Percentiles rank a stretch among this genome's conserved stretches.
phyloP scores from a whole-genome alignment of 2,329 filamentous ascomycete species.

The Penicillium sp. region DNA sequence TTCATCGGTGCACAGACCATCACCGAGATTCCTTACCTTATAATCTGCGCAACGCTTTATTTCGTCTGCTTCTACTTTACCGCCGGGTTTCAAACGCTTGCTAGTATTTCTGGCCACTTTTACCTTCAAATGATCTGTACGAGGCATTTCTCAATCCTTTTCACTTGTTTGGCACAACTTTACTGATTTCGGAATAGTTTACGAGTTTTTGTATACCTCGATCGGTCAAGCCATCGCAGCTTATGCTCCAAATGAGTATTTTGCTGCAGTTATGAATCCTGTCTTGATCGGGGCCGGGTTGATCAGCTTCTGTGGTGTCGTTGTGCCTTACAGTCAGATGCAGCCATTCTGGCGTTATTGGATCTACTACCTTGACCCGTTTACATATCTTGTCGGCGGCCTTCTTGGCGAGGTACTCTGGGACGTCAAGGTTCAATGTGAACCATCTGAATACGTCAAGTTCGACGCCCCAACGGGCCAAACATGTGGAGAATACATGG shows the following conservation, averaged over 20 bases:
- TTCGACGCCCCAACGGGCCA: constrained; percentile 34
- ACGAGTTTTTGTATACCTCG: constrained; percentile 49
- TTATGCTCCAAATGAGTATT: constrained; percentile 65
- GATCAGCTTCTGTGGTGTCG: constrained; percentile 45
- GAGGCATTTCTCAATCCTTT: not conserved
- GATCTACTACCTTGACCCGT: constrained; percentile 51
- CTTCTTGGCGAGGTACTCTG: constrained; percentile 43
- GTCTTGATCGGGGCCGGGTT: constrained; percentile 55
- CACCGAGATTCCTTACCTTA: constrained; percentile 53
- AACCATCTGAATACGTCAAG: constrained; percentile 34
- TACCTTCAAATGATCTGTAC: constrained; percentile 47
- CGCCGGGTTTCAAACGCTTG: constrained; percentile 48
- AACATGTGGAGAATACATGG: constrained; percentile 41
- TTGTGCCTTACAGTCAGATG: constrained; percentile 43
- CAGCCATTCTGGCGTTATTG: constrained; percentile 49
- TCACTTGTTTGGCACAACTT: too few relatives aligned
- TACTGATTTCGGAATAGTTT: constrained; percentile 35
- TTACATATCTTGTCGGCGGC: constrained; percentile 48
- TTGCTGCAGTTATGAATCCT: constrained; percentile 63
- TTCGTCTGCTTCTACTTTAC: constrained; percentile 64
- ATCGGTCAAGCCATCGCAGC: constrained; percentile 58
- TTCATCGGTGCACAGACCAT: constrained; percentile 60
- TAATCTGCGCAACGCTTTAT: constrained; percentile 51
- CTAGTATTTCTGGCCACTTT: constrained; percentile 41
- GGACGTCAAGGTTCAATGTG: constrained; percentile 45